Evolutionary conservation across 371 early-diverging fungal genomes (phyloP).

Genomic region (Mucor mucedo): DNA sequence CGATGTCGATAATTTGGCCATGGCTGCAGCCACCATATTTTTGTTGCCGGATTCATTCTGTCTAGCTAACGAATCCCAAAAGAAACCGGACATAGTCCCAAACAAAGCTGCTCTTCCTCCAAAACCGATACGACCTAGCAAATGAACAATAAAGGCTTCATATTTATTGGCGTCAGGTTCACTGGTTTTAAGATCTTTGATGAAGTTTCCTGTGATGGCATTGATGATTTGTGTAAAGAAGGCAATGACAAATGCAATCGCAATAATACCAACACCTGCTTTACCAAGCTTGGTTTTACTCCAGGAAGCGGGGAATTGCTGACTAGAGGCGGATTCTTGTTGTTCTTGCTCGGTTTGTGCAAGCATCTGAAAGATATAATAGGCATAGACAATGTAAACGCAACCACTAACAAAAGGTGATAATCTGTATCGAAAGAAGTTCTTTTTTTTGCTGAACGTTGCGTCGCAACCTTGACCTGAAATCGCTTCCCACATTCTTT

Average conservation of each 20-base stretch:
- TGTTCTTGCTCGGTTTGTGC: conserved; percentile 45
- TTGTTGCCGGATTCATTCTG: conserved; percentile 39
- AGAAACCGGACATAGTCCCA: conserved; percentile 48
- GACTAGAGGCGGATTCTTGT: conserved; percentile 39
- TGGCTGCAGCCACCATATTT: conserved; percentile 46
- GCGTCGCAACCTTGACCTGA: conserved; percentile 54
- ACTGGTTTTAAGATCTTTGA: conserved; percentile 42
- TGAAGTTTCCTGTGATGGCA: conserved; percentile 46
- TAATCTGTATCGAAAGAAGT: conserved; percentile 53
- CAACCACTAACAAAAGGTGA: conserved; percentile 52
- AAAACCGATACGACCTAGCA: conserved; percentile 49
- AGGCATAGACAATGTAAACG: conserved; percentile 49
- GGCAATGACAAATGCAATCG: conserved; percentile 51
- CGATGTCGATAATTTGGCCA: conserved; percentile 36
- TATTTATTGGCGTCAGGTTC: conserved; percentile 37
- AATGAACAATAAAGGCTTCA: conserved; percentile 39
- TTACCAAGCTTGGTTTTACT: conserved; percentile 34
- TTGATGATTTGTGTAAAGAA: conserved; percentile 50
- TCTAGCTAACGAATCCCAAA: conserved; percentile 49
- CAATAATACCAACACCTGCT: conserved; percentile 44
- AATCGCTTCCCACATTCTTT: conserved; percentile 52
- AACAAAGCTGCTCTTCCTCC: conserved; percentile 49
- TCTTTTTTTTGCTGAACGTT: conserved; percentile 39
- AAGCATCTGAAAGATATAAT: conserved; percentile 52
- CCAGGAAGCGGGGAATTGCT: conserved; percentile 52